Evolutionary conservation across 768 basidiomycete genomes (phyloP), one percentile per base, ranked within the genome.

Genomic region (Leccinum subgranulosum): DNA sequence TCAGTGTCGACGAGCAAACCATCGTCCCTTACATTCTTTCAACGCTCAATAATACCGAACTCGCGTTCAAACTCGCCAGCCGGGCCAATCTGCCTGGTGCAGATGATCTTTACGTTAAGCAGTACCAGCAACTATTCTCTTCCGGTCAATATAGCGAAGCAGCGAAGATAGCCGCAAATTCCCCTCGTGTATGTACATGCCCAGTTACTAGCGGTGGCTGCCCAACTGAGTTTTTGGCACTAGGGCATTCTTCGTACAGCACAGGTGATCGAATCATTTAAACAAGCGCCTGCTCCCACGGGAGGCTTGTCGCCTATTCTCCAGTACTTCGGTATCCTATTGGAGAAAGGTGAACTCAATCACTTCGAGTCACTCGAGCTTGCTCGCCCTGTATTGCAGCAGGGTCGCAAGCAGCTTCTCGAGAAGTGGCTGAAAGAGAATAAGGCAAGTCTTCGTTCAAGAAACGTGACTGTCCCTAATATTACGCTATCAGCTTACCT

Each of bases 351-450:
- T 25, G 94, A 97, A 75, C 84, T 99, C 57, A 99, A 99, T 74
- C 94, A 96, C 70, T 83, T 89, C 9, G 97, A 99, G 73, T 95
- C 93, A 14, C 74, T 99, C 31, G 97, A 99, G 72, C 84, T 99
- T 48, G 97, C 97, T 1, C 85, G 94, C 49, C 97, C 97, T 17
- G 97, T 99, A 8, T 77, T 99, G 47, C 88, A 92, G 63, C 97
- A 99, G 76, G 94, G 94, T 34, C 86, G 94, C 72, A 98, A 99
- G 75, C 93, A 98, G 67, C 78, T 98, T 47, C 79, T 99, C 15
- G 97, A 99, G 79, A 98, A 98, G 68, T 99, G 97, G 97, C 77
- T 99, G 60, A 99, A 99, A 76, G 97, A 99, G 81, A 98, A 97
- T 78, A 99, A 98, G 86, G 94, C 88, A 58, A 41, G 57, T 53